Evolutionary conservation across 176 grass and related monocot genomes (phyloP).

Genomic region (Triticum monococcum): DNA sequence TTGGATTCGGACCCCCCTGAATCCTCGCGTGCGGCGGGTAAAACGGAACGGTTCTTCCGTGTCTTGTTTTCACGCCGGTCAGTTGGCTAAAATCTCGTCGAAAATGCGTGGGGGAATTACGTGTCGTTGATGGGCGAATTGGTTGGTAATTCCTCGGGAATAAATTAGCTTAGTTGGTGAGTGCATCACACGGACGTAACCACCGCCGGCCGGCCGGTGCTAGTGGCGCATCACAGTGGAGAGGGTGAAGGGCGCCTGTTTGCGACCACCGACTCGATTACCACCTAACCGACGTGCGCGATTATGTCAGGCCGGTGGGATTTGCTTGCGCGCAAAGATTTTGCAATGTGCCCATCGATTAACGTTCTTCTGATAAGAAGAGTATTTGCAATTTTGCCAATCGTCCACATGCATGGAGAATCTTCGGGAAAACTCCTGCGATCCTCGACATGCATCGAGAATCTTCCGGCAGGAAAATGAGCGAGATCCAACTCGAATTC

Average conservation of each 20-base stretch:
- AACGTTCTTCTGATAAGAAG: not conserved
- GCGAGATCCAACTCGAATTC: not conserved
- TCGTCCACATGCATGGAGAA: no score
- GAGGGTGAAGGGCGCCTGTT: not conserved
- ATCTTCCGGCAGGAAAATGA: no score
- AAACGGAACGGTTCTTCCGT: not conserved
- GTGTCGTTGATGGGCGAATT: not conserved
- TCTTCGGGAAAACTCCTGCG: no score
- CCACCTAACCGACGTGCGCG: not conserved
- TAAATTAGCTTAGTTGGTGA: not conserved
- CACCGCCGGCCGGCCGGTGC: not conserved
- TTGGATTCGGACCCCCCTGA: not conserved
- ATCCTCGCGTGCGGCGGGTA: not conserved
- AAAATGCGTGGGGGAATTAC: no score
- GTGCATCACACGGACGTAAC: not conserved
- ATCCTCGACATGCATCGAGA: no score
- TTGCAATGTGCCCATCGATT: not conserved
- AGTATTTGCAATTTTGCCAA: not conserved
- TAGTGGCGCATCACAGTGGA: not conserved
- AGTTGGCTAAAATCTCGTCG: no score
- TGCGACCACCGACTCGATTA: not conserved
- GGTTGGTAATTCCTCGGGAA: no score
- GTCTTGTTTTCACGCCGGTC: not conserved
- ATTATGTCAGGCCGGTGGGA: not conserved
- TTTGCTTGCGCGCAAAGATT: constrained; percentile 20